Percentiles rank a stretch among this genome's conserved stretches.
Evolutionary conservation across 805 yeast genomes (phyloP).

Genomic region (Zygosaccharomyces bailii): DNA sequence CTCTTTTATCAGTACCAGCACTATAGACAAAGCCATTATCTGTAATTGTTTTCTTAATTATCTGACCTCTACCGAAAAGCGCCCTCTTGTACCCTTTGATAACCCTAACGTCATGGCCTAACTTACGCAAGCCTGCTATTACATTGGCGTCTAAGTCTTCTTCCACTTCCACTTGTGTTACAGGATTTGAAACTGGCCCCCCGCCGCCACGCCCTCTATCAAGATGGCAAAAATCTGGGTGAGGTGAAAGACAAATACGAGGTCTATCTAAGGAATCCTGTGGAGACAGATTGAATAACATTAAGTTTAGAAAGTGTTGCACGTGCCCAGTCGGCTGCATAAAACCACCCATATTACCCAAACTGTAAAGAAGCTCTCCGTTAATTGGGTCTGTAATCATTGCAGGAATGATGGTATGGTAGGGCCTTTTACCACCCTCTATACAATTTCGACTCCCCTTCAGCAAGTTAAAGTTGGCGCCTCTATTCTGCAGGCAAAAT

Average conservation of each 20-base stretch:
- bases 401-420: constrained; percentile 82
- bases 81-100: constrained; percentile 43
- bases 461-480: constrained; percentile 65
- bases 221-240: constrained; percentile 39
- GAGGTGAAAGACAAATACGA: constrained; percentile 60
- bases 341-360: constrained; percentile 84
- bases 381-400: constrained; percentile 51
- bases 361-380: constrained; percentile 56
- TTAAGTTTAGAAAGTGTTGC: constrained; percentile 67
- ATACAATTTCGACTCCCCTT: constrained; percentile 55
- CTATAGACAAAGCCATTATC: constrained; percentile 48
- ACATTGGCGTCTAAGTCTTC: constrained; percentile 54
- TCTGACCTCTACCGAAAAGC: constrained; percentile 68
- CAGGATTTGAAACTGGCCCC: constrained; percentile 59
- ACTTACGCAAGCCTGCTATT: constrained; percentile 41
- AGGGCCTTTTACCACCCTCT: constrained; percentile 69
- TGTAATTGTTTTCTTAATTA: constrained; percentile 49
- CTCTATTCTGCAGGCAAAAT: constrained; percentile 71
- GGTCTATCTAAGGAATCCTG: constrained; percentile 77
- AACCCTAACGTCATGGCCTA: constrained; percentile 58
- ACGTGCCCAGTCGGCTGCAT: constrained; percentile 86
- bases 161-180: constrained; percentile 60
- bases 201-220: constrained; percentile 59
- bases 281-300: constrained; percentile 59
- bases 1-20: constrained; percentile 77